phyloP scores from a whole-genome alignment of 2,329 filamentous ascomycete genomes.

The Escovopsis weberi region DNA sequence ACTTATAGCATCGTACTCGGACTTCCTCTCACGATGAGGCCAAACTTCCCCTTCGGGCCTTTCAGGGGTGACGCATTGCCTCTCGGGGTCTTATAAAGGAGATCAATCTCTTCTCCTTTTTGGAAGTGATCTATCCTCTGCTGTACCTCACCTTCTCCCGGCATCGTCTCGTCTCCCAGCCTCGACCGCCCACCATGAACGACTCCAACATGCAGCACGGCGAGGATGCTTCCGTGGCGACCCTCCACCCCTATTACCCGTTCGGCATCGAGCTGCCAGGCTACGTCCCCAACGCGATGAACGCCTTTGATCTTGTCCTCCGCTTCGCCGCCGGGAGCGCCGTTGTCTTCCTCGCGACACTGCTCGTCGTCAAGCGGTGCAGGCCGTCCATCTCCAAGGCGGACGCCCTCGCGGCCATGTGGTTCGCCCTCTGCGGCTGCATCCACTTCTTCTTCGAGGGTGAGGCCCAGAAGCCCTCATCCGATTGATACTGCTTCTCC shows the following conservation, averaged over 20 bases:
- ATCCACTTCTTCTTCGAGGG: slow-evolving; percentile 31
- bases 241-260: slow-evolving; percentile 52
- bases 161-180: background rate
- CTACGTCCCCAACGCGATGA: slow-evolving; percentile 52
- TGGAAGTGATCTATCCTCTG: background rate
- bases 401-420: slow-evolving; percentile 50
- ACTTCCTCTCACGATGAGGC: too few species aligned
- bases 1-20: too few species aligned
- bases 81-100: too few species aligned
- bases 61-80: too few species aligned
- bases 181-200: slow-evolving; percentile 1
- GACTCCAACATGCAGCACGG: background rate
- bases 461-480: slow-evolving; percentile 1
- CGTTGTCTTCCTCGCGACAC: slow-evolving; percentile 42
- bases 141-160: background rate
- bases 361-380: slow-evolving; percentile 34
- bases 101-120: too few species aligned
- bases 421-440: slow-evolving; percentile 59
- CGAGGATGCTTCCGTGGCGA: background rate
- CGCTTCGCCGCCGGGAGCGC: slow-evolving; percentile 43
- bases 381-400: slow-evolving; percentile 35
- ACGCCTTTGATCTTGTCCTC: slow-evolving; percentile 41
- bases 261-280: slow-evolving; percentile 43
- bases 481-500: too few species aligned
- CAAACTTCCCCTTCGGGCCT: too few species aligned